Evolutionary conservation across 164 flowering plant genomes (phyloP).

Genomic region (Umbilicus rupestris): DNA sequence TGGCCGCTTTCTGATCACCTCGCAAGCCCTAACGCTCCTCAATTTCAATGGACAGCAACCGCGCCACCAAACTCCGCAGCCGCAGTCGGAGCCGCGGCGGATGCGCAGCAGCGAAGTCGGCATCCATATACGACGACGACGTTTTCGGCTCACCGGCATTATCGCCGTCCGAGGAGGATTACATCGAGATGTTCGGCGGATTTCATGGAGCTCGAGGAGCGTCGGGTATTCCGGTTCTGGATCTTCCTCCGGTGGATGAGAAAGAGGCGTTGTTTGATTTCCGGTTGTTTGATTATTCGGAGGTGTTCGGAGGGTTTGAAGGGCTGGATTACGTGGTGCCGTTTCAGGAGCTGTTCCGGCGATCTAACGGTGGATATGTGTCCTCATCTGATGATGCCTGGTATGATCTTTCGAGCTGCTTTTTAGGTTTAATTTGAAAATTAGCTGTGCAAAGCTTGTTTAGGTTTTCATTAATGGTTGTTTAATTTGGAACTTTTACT

Average conservation of each 20-base stretch:
- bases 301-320: conserved; percentile 40
- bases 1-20: conserved; percentile 1
- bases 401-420: conserved; percentile 3
- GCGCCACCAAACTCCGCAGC: background rate
- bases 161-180: conserved; percentile 69
- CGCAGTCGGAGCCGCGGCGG: background rate
- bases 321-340: conserved; percentile 29
- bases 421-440: background rate
- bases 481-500: background rate
- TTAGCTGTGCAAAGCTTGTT: background rate
- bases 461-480: background rate
- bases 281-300: conserved; percentile 38
- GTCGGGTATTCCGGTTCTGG: conserved; percentile 57
- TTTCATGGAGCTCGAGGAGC: conserved; percentile 34
- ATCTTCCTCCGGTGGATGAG: conserved; percentile 33
- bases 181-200: conserved; percentile 70
- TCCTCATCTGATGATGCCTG: background rate
- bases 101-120: background rate
- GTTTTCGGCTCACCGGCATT: conserved; percentile 57
- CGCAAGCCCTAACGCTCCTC: background rate
- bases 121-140: conserved; percentile 56
- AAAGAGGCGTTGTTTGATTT: conserved; percentile 24
- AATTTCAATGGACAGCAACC: background rate
- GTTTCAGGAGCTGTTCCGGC: conserved; percentile 28
- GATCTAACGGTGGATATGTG: conserved; percentile 14